Base-by-base conservation (phyloP, 805 yeast species). In the Saturnispora hagleri region DNA sequence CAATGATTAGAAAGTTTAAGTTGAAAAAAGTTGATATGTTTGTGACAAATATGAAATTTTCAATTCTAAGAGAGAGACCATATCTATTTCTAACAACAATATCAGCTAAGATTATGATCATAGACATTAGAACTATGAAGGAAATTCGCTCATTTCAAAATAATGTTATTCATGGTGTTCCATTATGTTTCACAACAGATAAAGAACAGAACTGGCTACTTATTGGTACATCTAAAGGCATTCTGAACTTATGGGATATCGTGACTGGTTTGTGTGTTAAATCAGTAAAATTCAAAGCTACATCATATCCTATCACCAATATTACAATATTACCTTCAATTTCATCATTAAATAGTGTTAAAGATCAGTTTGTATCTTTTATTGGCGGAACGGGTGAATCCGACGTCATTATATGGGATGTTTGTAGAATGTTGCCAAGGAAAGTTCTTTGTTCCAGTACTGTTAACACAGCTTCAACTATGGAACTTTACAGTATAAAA, bases 221-320 rank as follows among this genome's bases (percentile, higher is more conserved):
- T 8, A 62, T 84, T 2, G 97, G 97, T 0, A 87, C 97, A 0
- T 69, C 77, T 0, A 76, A 75, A 40, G 97, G 97, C 1, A 69
- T 83, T 0, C 62, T 93, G 31, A 82, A 81, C 56, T 66, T 91
- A 15, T 89, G 96, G 95, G 97, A 89, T 64, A 57, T 86, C 35
- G 70, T 95, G 50, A 87, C 89, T 63, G 73, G 73, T 35, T 53
- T 84, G 0, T 69, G 76, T 42, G 69, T 88, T 35, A 81, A 77
- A 54, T 71, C 83, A 1, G 85, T 89, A 81, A 75, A 76, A 9
- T 73, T 88, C 44, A 76, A 73, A 44, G 51, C 54, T 12, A 47
- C 59, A 10, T 55, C 41, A 69, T 66, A 62, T 22, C 77, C 84
- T 1, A 80, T 89, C 8, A 68, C 70, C 9, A 65, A 73, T 28